Conservation (phyloP, 208 protist species). For the Giardia duodenalis region DNA sequence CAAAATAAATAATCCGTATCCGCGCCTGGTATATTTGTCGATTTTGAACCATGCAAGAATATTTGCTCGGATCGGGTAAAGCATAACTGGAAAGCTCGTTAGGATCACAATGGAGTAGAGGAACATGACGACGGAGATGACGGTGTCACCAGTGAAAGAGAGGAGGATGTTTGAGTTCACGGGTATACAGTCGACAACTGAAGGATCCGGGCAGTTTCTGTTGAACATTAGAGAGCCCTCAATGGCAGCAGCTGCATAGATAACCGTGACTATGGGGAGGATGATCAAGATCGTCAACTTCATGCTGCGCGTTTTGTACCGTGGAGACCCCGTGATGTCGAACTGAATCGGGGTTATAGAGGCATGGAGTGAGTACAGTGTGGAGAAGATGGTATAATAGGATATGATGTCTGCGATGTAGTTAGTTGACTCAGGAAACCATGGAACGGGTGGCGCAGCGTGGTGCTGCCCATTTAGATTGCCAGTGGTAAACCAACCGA, state of each 20-base stretch:
- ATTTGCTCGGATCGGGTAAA: neutral
- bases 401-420: neutral
- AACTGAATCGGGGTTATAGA: neutral
- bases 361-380: neutral
- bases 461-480: neutral
- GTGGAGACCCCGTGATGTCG: neutral
- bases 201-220: neutral
- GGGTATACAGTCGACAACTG: neutral
- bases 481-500: neutral
- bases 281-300: neutral
- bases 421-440: neutral
- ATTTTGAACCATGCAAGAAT: neutral
- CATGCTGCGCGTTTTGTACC: neutral
- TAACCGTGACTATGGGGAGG: neutral
- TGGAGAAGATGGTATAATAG: slow-evolving; percentile 12
- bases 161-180: slow-evolving; percentile 15
- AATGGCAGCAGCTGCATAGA: neutral
- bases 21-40: neutral
- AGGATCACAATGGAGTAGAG: slow-evolving; percentile 21
- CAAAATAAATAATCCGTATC: neutral
- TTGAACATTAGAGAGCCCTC: neutral
- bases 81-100: neutral
- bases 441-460: neutral
- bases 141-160: neutral
- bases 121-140: neutral